These are phyloP conservation scores for Kodamaea suecica DNA, from an alignment of 1,139 yeast species.

Conservation along the genomic window DNA sequence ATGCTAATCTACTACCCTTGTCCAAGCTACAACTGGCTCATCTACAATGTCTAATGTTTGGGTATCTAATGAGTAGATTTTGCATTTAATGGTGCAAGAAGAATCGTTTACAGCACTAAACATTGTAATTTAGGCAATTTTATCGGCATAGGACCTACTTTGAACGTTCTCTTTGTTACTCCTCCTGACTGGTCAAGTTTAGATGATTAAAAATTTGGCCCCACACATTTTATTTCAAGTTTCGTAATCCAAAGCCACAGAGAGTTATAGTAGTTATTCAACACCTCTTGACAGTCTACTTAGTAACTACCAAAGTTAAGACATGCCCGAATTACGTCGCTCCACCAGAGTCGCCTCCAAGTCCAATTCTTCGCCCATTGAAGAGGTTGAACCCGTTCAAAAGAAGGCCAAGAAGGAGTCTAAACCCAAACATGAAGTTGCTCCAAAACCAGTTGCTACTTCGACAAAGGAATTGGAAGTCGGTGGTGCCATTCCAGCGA, in stretches of 20 bases:
- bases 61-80: too few relatives aligned
- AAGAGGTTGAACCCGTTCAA: conserved; percentile 15
- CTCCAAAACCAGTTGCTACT: conserved; percentile 3
- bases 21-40: too few relatives aligned
- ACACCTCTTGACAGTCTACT: background rate
- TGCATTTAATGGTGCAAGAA: too few relatives aligned
- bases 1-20: too few relatives aligned
- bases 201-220: too few relatives aligned
- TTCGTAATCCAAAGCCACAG: background rate
- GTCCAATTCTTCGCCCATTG: background rate
- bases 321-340: conserved; percentile 53
- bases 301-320: conserved; percentile 3
- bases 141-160: too few relatives aligned
- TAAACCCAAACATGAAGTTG: conserved; percentile 2
- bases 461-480: conserved; percentile 37
- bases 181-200: too few relatives aligned
- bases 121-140: too few relatives aligned
- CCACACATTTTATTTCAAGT: background rate
- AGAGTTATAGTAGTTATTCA: too few relatives aligned
- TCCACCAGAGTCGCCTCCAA: conserved; percentile 43
- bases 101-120: too few relatives aligned
- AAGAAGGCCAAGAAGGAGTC: conserved; percentile 23
- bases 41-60: too few relatives aligned
- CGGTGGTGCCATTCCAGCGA: conserved; percentile 71
- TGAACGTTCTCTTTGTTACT: too few relatives aligned